Evolutionary conservation across 2,329 filamentous ascomycete genomes (phyloP).

Genomic region (Xylariaceae sp.): DNA sequence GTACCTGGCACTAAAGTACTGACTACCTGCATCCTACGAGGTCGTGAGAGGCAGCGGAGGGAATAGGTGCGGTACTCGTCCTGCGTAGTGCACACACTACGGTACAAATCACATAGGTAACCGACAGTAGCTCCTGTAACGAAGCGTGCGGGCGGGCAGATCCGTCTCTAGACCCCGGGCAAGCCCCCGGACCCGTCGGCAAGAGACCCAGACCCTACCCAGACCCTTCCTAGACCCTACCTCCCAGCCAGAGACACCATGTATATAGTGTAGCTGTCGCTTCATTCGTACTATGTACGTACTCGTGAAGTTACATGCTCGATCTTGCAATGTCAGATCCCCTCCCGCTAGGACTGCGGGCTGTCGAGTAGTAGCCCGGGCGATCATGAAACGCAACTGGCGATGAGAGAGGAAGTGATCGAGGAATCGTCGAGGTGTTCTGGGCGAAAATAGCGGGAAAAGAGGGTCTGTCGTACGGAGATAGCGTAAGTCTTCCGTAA

Average conservation of each 20-base stretch:
- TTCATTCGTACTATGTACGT: background rate
- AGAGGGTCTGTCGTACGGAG: too few relatives aligned
- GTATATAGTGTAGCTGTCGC: background rate
- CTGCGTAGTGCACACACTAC: background rate
- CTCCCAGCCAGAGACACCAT: background rate
- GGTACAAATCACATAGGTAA: background rate
- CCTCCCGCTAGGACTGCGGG: too few relatives aligned
- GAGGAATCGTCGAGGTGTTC: background rate
- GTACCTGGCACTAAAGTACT: background rate
- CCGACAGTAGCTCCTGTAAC: background rate
- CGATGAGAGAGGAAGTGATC: background rate
- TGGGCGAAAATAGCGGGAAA: slow-evolving; percentile 6
- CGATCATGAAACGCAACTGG: background rate
- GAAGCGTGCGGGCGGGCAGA: slow-evolving; percentile 3
- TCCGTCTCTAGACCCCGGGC: slow-evolving; percentile 3
- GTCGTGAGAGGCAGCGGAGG: background rate
- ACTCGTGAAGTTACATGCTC: background rate
- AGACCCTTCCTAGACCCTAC: background rate
- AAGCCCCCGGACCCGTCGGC: slow-evolving; percentile 1
- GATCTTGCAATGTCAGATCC: background rate
- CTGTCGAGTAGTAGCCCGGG: too few relatives aligned
- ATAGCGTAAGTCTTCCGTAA: too few relatives aligned
- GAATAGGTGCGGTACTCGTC: too few relatives aligned
- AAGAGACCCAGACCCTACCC: background rate
- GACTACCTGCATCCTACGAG: background rate